Percentiles rank a stretch among this genome's conserved stretches.
phyloP scores from a whole-genome alignment of 169 alveolate genomes.

The Eimeria tenella region DNA sequence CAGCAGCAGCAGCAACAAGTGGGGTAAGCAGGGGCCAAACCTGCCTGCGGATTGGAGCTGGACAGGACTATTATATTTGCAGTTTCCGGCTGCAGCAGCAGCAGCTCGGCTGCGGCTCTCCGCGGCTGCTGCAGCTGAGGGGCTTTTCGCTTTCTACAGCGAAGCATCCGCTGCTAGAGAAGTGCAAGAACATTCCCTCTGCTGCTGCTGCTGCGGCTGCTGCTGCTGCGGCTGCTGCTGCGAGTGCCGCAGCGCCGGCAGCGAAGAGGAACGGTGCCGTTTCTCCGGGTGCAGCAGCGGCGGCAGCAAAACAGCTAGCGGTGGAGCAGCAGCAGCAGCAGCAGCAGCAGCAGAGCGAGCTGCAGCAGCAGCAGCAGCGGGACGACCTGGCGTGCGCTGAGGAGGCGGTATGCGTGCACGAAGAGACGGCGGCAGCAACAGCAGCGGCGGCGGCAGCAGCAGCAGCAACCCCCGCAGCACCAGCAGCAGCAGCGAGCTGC shows the following conservation, averaged over 20 bases:
- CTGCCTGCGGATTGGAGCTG: not conserved
- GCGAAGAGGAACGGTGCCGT: not conserved
- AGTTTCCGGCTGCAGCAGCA: slow-evolving; percentile 44
- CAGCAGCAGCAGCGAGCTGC: slow-evolving; percentile 8
- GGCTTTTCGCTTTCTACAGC: not conserved
- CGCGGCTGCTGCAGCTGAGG: slow-evolving; percentile 27
- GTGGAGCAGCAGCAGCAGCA: slow-evolving; percentile 5
- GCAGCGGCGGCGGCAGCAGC: not conserved
- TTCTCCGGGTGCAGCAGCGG: slow-evolving; percentile 21
- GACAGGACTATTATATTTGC: slow-evolving; percentile 23
- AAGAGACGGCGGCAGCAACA: not conserved
- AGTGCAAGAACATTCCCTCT: not conserved
- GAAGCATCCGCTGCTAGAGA: slow-evolving; percentile 45
- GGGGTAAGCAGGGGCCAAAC: not conserved
- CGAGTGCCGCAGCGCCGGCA: not conserved
- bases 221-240: not conserved
- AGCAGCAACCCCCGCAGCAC: slow-evolving; percentile 62
- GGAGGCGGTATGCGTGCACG: not conserved
- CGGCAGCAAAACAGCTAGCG: slow-evolving; percentile 35
- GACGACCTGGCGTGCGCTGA: not conserved
- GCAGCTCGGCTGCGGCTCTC: slow-evolving; percentile 19
- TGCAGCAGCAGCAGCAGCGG: not conserved
- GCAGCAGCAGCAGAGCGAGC: not conserved
- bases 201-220: slow-evolving; percentile 41
- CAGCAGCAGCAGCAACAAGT: slow-evolving; percentile 28